These are phyloP conservation scores for Lachancea cidri DNA, from an alignment of 805 yeast species.

Conservation along the genomic window DNA sequence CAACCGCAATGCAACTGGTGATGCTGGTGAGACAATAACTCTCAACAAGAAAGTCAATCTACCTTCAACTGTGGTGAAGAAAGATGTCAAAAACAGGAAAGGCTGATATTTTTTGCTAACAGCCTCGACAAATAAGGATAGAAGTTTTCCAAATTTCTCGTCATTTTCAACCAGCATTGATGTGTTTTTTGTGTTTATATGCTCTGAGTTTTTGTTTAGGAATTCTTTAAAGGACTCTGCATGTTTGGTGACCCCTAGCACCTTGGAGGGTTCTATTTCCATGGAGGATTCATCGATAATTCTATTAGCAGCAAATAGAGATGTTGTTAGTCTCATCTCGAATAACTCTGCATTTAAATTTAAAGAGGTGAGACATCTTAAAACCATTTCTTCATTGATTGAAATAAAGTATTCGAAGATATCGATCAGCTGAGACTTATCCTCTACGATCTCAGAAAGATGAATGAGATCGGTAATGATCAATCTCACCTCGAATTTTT, in stretches of 20 bases:
- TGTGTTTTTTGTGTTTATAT: slow-evolving; percentile 28
- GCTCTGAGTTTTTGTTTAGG: slow-evolving; percentile 25
- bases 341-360: slow-evolving; percentile 40
- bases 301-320: slow-evolving; percentile 37
- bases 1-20: slow-evolving; percentile 54
- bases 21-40: slow-evolving; percentile 48
- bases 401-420: slow-evolving; percentile 38
- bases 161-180: slow-evolving; percentile 31
- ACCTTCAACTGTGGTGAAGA: slow-evolving; percentile 39
- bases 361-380: slow-evolving; percentile 34
- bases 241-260: slow-evolving; percentile 18
- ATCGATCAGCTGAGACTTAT: slow-evolving; percentile 36
- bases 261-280: slow-evolving; percentile 28
- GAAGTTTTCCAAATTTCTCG: slow-evolving; percentile 39
- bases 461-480: slow-evolving; percentile 37
- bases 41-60: slow-evolving; percentile 56
- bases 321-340: slow-evolving; percentile 65
- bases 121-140: slow-evolving; percentile 42
- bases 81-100: slow-evolving; percentile 30
- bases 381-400: slow-evolving; percentile 36
- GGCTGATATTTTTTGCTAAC: slow-evolving; percentile 34
- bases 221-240: slow-evolving; percentile 30
- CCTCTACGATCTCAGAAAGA: slow-evolving; percentile 34
- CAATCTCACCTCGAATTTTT: slow-evolving; percentile 35
- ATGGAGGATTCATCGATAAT: slow-evolving; percentile 19